Conservation (phyloP, 768 basidiomycete species). For the Suillus brevipes region DNA sequence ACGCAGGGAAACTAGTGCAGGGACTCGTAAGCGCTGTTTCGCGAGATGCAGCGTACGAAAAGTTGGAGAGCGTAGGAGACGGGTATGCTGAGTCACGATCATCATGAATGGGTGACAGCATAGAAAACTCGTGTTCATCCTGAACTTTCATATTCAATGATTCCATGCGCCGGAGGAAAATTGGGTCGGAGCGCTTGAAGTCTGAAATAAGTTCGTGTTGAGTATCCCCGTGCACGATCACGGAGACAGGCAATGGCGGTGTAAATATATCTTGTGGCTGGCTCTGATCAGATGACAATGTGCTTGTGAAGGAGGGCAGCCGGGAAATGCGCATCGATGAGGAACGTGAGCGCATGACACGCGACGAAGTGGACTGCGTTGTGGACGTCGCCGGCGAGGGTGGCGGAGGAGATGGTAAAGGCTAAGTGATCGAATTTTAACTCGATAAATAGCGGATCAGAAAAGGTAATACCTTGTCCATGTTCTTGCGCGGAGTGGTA, state of each 20-base stretch:
- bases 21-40: slow-evolving; percentile 28
- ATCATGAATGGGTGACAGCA: slow-evolving; percentile 20
- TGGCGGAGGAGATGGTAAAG: slow-evolving; percentile 17
- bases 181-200: slow-evolving; percentile 7
- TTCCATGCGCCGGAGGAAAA: slow-evolving; percentile 8
- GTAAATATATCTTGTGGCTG: slow-evolving; percentile 25
- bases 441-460: neutral
- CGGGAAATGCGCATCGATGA: slow-evolving; percentile 33
- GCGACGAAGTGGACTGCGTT: slow-evolving; percentile 28
- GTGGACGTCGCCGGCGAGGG: slow-evolving; percentile 30
- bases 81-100: slow-evolving; percentile 24
- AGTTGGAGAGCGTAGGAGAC: slow-evolving; percentile 30
- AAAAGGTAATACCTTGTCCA: slow-evolving; percentile 11
- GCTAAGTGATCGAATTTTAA: slow-evolving; percentile 1
- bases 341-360: slow-evolving; percentile 30
- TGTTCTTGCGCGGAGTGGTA: slow-evolving; percentile 14
- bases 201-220: slow-evolving; percentile 29
- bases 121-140: slow-evolving; percentile 21
- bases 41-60: slow-evolving; percentile 28
- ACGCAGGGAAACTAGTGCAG: slow-evolving; percentile 21
- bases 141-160: neutral
- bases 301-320: slow-evolving; percentile 34
- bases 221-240: slow-evolving; percentile 29
- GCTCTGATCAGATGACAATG: slow-evolving; percentile 35
- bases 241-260: slow-evolving; percentile 29